Evolutionary conservation across 2,329 filamentous ascomycete species (phyloP), one percentile per base, ranked within the genome.

Genomic region (Fusarium sp.): DNA sequence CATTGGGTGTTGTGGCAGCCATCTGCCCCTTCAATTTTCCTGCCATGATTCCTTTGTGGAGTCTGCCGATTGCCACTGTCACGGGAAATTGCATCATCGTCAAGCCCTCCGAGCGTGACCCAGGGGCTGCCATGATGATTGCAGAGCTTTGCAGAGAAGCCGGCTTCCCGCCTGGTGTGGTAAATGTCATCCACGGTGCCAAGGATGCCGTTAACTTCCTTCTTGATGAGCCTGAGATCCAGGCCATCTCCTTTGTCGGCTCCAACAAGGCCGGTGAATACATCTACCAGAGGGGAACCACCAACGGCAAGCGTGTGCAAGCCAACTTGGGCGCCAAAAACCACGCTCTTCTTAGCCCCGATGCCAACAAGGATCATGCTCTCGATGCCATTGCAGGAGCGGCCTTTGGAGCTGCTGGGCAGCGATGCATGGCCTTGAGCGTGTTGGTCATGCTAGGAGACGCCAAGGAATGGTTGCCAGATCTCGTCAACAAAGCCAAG

Each of bases 21-120:
- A 94, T 94, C 67, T 94, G 92, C 84, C 92, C 92, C 1, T 94
- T 94, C 80, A 94, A 95, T 85, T 95, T 95, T 83, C 93, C 93
- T 27, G 93, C 93, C 71, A 95, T 95, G 93, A 95, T 95, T 79
- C 93, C 93, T 1, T 85, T 95, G 24, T 95, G 93, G 93, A 93
- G 89, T 67, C 93, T 95, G 65, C 93, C 93, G 9, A 91, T 95
- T 73, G 93, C 93, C 35, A 92, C 92, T 5, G 89, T 94, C 22
- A 93, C 92, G 6, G 93, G 93, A 63, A 95, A 95, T 85, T 94
- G 92, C 14, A 85, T 94, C 64, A 88, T 95, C 71, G 85, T 95
- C 76, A 95, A 95, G 86, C 93, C 93, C 1, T 95, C 93, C 0
- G 93, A 95, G 84, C 89, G 93, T 61, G 93, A 94, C 77, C 93